Percentiles rank a stretch among this genome's conserved stretches.
Evolutionary conservation across 768 basidiomycete species (phyloP).

Genomic region (Amanita subjunquillea): DNA sequence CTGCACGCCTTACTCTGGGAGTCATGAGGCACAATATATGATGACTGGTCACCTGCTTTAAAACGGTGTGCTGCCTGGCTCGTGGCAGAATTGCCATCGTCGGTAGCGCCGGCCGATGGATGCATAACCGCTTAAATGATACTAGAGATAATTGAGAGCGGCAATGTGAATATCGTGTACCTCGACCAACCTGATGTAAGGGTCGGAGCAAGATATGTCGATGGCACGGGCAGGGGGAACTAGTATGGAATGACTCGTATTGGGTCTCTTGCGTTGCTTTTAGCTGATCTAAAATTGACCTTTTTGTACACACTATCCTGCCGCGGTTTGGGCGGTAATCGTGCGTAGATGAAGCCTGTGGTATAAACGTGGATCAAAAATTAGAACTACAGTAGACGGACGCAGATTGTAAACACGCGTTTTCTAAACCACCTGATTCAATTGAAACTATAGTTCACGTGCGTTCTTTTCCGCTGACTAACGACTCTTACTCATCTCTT

Average conservation of each 20-base stretch:
- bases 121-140: background rate
- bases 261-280: background rate
- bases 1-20: background rate
- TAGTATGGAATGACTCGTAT: background rate
- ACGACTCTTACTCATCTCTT: too few species aligned
- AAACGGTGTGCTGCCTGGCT: background rate
- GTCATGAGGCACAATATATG: background rate
- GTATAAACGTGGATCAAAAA: background rate
- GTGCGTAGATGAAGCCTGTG: background rate
- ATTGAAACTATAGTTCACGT: background rate
- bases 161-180: background rate
- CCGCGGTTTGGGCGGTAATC: background rate
- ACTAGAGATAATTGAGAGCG: background rate
- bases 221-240: background rate
- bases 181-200: background rate
- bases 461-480: background rate
- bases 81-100: background rate
- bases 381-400: background rate
- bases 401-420: background rate
- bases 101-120: background rate
- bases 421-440: background rate
- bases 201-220: background rate
- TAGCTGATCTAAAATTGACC: slow-evolving; percentile 2
- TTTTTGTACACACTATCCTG: background rate
- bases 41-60: background rate